These are phyloP conservation scores for Omphalotus olearius DNA, from an alignment of 1,284 basidiomycete species.

Conservation along the genomic window DNA sequence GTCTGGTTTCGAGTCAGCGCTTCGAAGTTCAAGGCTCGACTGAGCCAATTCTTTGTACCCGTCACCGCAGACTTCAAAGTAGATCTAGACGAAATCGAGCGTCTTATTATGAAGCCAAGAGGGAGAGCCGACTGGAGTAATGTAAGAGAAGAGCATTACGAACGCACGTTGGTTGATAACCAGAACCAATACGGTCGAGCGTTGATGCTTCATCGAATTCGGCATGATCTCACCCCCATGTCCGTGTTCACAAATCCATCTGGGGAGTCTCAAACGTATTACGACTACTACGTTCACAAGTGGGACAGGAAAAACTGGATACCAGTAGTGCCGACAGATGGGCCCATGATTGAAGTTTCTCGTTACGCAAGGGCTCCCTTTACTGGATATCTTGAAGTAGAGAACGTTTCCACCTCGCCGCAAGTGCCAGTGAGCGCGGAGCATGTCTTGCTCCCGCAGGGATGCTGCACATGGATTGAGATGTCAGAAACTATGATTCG, in stretches of 20 bases:
- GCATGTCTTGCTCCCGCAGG: slow-evolving; percentile 47
- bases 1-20: slow-evolving; percentile 63
- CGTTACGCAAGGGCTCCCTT: slow-evolving; percentile 37
- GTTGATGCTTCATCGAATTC: slow-evolving; percentile 50
- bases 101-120: slow-evolving; percentile 41
- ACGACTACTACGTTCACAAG: slow-evolving; percentile 52
- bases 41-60: slow-evolving; percentile 62
- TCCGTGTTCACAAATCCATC: slow-evolving; percentile 50
- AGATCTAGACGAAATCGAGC: slow-evolving; percentile 54
- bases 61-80: slow-evolving; percentile 41
- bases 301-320: slow-evolving; percentile 46
- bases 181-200: slow-evolving; percentile 50
- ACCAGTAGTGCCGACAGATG: slow-evolving; percentile 44
- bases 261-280: slow-evolving; percentile 44
- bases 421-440: slow-evolving; percentile 19
- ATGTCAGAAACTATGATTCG: slow-evolving; percentile 44
- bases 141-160: slow-evolving; percentile 43
- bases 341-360: slow-evolving; percentile 55
- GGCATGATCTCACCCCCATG: slow-evolving; percentile 59
- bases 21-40: slow-evolving; percentile 42
- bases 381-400: slow-evolving; percentile 33
- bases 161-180: slow-evolving; percentile 48
- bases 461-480: slow-evolving; percentile 45
- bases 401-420: slow-evolving; percentile 18
- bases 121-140: slow-evolving; percentile 52